Base-by-base conservation (phyloP, 2,329 filamentous ascomycete species). In the Cordyceps sp. region DNA sequence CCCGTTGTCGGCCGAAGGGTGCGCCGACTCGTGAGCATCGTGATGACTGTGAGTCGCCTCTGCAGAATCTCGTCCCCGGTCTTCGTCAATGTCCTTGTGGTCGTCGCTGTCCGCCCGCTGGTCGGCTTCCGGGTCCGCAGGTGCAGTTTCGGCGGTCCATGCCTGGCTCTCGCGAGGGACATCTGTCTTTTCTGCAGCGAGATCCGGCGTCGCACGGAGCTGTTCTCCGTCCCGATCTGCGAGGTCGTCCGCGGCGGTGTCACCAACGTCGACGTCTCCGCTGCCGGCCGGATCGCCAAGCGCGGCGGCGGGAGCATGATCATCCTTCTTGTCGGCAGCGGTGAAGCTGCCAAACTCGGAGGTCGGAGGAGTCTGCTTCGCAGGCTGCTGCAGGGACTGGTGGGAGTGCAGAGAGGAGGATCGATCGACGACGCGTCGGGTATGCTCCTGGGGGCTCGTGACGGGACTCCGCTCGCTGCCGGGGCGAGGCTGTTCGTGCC, bases 271-370 rank as follows among this genome's bases (percentile, higher is more conserved):
- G 31, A 64, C 58, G 33, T 69, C 59, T 20, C 21, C 10, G 9
- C 29, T 24, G 6, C 20, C 32, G 14, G 30, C 24, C 14, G 29
- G 10, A 16, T 20, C 17, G 16, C 20, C 23, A 19, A 16, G 12
- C 16, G 85, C 62, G 18, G 78, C 75, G 34, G 82, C 72, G 15
- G 78, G 64, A 20, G 90, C 78, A 31, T 75, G 78, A 52, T 83
- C 77, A 41, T 62, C 71, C 33, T 71, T 78, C 52, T 79, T 74
- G 39, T 65, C 70, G 33, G 38, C 37, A 19, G 45, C 38, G 29
- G 38, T 40, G 26, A 45, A 42, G 33, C 41, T 42, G 21, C 47
- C 52, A 26, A 46, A 45, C 14, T 54, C 53, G 26, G 45, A 42
- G 4, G 44, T 43, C 0, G 49, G 43, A 19, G 53, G 51, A 1